Evolutionary conservation across 192 early-diverging fungal species (phyloP).

Genomic region (Podila verticillata): DNA sequence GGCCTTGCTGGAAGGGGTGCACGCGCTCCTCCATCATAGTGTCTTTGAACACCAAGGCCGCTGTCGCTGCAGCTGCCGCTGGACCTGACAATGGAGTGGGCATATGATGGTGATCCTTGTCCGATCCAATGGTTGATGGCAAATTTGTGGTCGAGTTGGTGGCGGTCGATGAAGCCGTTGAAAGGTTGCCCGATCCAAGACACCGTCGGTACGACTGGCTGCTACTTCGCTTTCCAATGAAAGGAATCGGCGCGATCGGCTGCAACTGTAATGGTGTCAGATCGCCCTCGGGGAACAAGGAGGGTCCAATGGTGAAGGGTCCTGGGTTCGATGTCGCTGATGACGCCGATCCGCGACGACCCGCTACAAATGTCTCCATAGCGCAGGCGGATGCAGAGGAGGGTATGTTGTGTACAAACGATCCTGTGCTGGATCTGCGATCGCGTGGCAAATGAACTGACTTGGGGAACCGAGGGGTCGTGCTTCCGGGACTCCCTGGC

Average conservation of each 20-base stretch:
- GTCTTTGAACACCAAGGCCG: constrained; percentile 17
- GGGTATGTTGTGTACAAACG: constrained; percentile 12
- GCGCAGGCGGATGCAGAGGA: constrained; percentile 22
- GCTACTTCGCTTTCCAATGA: constrained; percentile 41
- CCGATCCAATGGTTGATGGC: neutral
- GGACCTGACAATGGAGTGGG: neutral
- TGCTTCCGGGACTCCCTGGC: neutral
- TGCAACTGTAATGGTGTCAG: constrained; percentile 23
- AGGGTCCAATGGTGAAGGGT: neutral
- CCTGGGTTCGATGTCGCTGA: constrained; percentile 18
- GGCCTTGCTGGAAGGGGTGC: constrained; percentile 13
- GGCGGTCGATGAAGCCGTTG: neutral
- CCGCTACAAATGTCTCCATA: constrained; percentile 47
- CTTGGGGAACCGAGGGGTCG: neutral
- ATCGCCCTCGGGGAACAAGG: constrained; percentile 18
- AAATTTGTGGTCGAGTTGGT: neutral
- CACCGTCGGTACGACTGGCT: constrained; percentile 27
- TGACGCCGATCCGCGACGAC: constrained; percentile 41
- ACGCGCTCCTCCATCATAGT: constrained; percentile 22
- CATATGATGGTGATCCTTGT: neutral
- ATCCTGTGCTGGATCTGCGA: constrained; percentile 42
- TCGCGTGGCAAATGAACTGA: constrained; percentile 16
- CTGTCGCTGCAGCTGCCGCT: constrained; percentile 2
- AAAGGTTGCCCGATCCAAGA: constrained; percentile 1
- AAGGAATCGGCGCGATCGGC: constrained; percentile 27